phyloP scores from a whole-genome alignment of 2,329 filamentous ascomycete genomes.

The Aureobasidium sp. region DNA sequence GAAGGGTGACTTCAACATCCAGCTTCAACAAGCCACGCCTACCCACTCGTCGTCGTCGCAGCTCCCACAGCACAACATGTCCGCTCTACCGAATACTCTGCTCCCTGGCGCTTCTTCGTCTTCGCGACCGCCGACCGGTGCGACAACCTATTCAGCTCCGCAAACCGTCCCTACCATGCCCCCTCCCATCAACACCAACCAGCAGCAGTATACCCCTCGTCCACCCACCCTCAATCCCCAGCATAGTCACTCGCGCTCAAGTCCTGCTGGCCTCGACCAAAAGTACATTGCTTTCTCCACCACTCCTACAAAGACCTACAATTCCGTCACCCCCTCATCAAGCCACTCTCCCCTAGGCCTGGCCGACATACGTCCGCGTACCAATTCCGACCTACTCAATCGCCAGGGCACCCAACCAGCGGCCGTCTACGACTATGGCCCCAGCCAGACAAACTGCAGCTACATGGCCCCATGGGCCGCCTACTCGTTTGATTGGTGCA shows the following conservation, averaged over 20 bases:
- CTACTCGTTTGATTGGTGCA: conserved; percentile 98
- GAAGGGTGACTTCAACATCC: conserved; percentile 47
- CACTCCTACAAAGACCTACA: conserved; percentile 30
- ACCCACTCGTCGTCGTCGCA: conserved; percentile 14
- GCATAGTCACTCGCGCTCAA: conserved; percentile 78
- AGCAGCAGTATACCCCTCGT: conserved; percentile 55
- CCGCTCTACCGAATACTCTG: conserved; percentile 51
- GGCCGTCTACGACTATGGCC: conserved; percentile 56
- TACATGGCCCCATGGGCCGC: conserved; percentile 91
- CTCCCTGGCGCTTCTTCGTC: conserved; percentile 44
- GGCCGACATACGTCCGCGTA: conserved; percentile 81
- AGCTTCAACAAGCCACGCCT: conserved; percentile 47
- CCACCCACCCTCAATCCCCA: conserved; percentile 58
- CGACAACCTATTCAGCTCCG: conserved; percentile 47
- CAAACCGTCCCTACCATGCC: conserved; percentile 51
- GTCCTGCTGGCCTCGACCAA: conserved; percentile 59
- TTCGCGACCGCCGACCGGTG: neutral
- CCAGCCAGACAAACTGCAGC: conserved; percentile 70
- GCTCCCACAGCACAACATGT: conserved; percentile 13
- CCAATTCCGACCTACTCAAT: conserved; percentile 65
- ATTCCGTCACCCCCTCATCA: conserved; percentile 50
- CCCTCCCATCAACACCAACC: conserved; percentile 41
- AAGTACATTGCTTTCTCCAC: conserved; percentile 60
- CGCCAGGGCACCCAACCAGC: conserved; percentile 56
- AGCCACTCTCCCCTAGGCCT: conserved; percentile 86